Conservation (phyloP, 805 yeast species). For the Yamadazyma nakazawae region DNA sequence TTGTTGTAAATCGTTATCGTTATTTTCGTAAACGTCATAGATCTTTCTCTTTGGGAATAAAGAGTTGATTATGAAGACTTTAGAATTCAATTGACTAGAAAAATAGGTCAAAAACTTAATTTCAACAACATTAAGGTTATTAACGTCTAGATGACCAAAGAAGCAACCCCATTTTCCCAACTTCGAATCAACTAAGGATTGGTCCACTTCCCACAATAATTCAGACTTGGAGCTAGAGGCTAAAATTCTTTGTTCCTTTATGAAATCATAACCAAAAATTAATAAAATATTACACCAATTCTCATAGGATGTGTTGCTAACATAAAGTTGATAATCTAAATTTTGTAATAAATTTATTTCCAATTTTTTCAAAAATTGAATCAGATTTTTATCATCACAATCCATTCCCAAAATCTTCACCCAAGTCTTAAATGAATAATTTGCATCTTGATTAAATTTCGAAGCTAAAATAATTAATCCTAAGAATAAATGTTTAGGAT, state of each 20-base stretch:
- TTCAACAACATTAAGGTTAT: slow-evolving; percentile 20
- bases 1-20: slow-evolving; percentile 5
- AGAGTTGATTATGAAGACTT: slow-evolving; percentile 21
- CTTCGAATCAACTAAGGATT: slow-evolving; percentile 18
- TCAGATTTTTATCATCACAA: slow-evolving; percentile 21
- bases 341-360: slow-evolving; percentile 53
- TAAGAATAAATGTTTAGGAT: slow-evolving; percentile 63
- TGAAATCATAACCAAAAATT: slow-evolving; percentile 43
- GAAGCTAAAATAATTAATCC: slow-evolving; percentile 67
- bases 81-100: slow-evolving; percentile 27
- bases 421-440: slow-evolving; percentile 71
- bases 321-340: slow-evolving; percentile 55
- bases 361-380: slow-evolving; percentile 45
- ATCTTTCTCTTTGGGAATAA: slow-evolving; percentile 14
- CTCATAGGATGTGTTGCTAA: slow-evolving; percentile 47
- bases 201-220: slow-evolving; percentile 25
- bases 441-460: slow-evolving; percentile 71
- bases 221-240: slow-evolving; percentile 16
- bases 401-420: slow-evolving; percentile 62
- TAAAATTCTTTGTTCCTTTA: slow-evolving; percentile 31
- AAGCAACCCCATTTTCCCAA: slow-evolving; percentile 28
- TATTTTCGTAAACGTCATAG: slow-evolving; percentile 6
- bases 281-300: slow-evolving; percentile 44
- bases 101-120: slow-evolving; percentile 28
- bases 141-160: slow-evolving; percentile 22